These are phyloP conservation scores for Papiliotrema laurentii DNA, from an alignment of 1,284 basidiomycete species.

Conservation along the genomic window DNA sequence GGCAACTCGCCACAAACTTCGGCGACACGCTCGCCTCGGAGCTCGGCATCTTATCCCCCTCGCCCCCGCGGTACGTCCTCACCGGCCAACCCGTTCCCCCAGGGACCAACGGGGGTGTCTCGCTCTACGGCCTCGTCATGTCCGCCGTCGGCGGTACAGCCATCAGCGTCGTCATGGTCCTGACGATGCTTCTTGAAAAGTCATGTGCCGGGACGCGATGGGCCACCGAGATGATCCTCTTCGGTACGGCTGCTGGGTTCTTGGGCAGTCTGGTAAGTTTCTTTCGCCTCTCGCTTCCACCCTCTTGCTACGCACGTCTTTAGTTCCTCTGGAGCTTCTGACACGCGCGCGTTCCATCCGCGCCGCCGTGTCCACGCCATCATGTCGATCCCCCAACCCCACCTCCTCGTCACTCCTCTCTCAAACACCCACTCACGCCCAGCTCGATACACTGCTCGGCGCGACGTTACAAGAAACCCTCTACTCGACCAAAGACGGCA, in stretches of 20 bases:
- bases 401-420: too few species aligned
- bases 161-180: slow-evolving; percentile 62
- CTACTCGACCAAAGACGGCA: slow-evolving; percentile 61
- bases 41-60: slow-evolving; percentile 71
- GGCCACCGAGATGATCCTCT: slow-evolving; percentile 51
- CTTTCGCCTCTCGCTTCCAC: neutral
- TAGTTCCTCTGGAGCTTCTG: too few species aligned
- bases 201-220: slow-evolving; percentile 52
- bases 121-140: slow-evolving; percentile 65
- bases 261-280: slow-evolving; percentile 6
- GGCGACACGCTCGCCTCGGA: slow-evolving; percentile 40
- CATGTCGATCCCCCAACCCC: too few species aligned
- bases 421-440: neutral
- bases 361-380: too few species aligned
- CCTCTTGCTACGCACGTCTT: too few species aligned
- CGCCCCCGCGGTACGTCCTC: slow-evolving; percentile 68
- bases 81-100: slow-evolving; percentile 69
- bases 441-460: slow-evolving; percentile 81
- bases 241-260: slow-evolving; percentile 56
- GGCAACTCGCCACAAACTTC: slow-evolving; percentile 28
- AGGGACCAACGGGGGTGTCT: slow-evolving; percentile 88
- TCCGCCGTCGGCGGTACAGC: slow-evolving; percentile 68
- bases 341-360: too few species aligned
- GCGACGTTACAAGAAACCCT: slow-evolving; percentile 80
- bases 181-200: slow-evolving; percentile 63